phyloP scores from a whole-genome alignment of 192 early-diverging fungal genomes.

The Entomortierella beljakovae region DNA sequence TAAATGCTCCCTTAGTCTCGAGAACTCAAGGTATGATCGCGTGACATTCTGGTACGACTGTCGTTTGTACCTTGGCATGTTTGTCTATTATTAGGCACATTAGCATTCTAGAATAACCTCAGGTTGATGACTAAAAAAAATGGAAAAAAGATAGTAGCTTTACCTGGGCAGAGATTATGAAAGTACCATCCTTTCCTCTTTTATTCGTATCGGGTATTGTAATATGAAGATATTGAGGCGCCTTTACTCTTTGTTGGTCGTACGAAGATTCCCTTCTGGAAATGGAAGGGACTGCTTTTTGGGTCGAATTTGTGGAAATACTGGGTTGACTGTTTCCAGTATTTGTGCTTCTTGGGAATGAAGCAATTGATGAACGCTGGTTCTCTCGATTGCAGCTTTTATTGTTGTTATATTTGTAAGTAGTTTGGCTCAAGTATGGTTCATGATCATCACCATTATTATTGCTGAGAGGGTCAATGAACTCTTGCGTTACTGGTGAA shows the following conservation, averaged over 20 bases:
- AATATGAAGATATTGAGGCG: slow-evolving; percentile 45
- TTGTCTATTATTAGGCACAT: slow-evolving; percentile 31
- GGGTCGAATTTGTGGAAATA: slow-evolving; percentile 2
- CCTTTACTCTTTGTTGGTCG: slow-evolving; percentile 41
- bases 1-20: slow-evolving; percentile 50
- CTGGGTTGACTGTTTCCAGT: not conserved
- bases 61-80: slow-evolving; percentile 52
- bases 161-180: slow-evolving; percentile 41
- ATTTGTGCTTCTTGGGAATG: slow-evolving; percentile 2
- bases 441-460: slow-evolving; percentile 9
- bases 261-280: slow-evolving; percentile 34
- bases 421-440: not conserved
- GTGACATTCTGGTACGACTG: slow-evolving; percentile 53
- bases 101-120: too few species aligned
- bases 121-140: not conserved
- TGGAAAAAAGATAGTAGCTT: not conserved
- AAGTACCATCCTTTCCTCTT: slow-evolving; percentile 45
- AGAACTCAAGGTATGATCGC: slow-evolving; percentile 56
- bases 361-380: slow-evolving; percentile 6
- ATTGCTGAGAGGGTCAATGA: slow-evolving; percentile 28
- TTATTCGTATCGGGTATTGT: slow-evolving; percentile 40
- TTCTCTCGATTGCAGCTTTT: not conserved
- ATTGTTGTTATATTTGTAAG: not conserved
- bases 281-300: slow-evolving; percentile 18
- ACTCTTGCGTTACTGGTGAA: slow-evolving; percentile 11